Evolutionary conservation across 2,329 filamentous ascomycete species (phyloP).

Genomic region (Nemania sp.): DNA sequence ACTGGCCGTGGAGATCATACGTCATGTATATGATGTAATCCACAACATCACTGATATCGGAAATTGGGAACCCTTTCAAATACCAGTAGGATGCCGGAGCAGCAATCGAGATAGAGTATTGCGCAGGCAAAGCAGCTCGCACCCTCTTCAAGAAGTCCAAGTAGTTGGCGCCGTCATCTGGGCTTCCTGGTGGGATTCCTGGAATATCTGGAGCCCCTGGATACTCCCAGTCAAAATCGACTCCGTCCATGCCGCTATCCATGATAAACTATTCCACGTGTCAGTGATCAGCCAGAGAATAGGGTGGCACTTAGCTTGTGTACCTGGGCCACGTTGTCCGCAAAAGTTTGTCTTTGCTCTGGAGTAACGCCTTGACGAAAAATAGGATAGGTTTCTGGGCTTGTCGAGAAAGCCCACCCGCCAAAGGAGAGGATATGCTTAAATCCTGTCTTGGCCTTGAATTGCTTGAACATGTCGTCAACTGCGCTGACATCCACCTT

Average conservation of each 20-base stretch:
- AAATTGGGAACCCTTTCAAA: not conserved
- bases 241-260: too few species aligned
- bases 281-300: too few species aligned
- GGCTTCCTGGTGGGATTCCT: not conserved
- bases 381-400: slow-evolving; percentile 39
- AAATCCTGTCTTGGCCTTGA: not conserved
- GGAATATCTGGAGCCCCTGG: not conserved
- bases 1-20: not conserved
- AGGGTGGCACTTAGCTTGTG: slow-evolving; percentile 36
- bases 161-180: not conserved
- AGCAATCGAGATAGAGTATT: not conserved
- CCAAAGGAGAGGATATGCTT: slow-evolving; percentile 47
- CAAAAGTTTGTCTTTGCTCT: slow-evolving; percentile 38
- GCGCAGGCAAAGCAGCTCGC: not conserved
- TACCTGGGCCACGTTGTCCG: slow-evolving; percentile 40
- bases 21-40: not conserved
- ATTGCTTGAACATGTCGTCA: too few species aligned
- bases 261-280: too few species aligned
- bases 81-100: not conserved
- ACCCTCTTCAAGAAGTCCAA: too few species aligned
- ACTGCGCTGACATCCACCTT: too few species aligned
- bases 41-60: not conserved
- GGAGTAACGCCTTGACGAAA: slow-evolving; percentile 41
- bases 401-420: slow-evolving; percentile 47
- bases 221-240: slow-evolving; percentile 38